These are phyloP conservation scores for Paraconiothyrium sp. DNA, from an alignment of 2,329 filamentous ascomycete genomes.

Conservation along the genomic window DNA sequence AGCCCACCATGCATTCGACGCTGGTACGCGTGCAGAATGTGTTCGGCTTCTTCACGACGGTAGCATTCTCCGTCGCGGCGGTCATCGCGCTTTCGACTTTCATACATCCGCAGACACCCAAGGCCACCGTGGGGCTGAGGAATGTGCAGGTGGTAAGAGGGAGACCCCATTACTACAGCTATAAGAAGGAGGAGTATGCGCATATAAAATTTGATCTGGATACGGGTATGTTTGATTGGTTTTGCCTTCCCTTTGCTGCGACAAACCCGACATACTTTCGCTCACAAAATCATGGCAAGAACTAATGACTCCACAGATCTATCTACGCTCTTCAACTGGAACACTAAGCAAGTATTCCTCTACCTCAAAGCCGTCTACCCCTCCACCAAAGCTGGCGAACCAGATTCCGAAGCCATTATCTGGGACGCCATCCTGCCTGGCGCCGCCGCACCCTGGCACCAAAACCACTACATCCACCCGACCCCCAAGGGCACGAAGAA, in stretches of 20 bases:
- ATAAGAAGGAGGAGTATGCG: slow-evolving; percentile 94
- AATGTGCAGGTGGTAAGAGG: slow-evolving; percentile 94
- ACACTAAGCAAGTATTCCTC: slow-evolving; percentile 97
- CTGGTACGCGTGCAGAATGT: slow-evolving; percentile 87
- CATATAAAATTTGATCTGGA: slow-evolving; percentile 93
- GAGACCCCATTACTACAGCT: slow-evolving; percentile 93
- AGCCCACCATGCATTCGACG: slow-evolving; percentile 80
- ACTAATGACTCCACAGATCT: slow-evolving; percentile 67
- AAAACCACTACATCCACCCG: slow-evolving; percentile 63
- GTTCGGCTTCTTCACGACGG: slow-evolving; percentile 98
- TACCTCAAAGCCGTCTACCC: slow-evolving; percentile 86
- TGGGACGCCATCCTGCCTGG: slow-evolving; percentile 95
- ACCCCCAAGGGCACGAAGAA: slow-evolving; percentile 62
- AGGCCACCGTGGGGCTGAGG: slow-evolving; percentile 69
- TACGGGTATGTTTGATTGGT: slow-evolving; percentile 62
- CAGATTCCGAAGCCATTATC: slow-evolving; percentile 76
- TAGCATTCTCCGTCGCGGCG: slow-evolving; percentile 81
- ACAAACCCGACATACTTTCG: not conserved
- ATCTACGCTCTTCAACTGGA: slow-evolving; percentile 95
- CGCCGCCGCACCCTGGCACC: slow-evolving; percentile 65
- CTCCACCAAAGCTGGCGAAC: slow-evolving; percentile 53
- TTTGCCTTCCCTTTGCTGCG: not conserved
- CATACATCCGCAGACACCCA: slow-evolving; percentile 73
- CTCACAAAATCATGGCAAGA: not conserved
- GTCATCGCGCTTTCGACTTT: slow-evolving; percentile 85